These are phyloP conservation scores for Botryotinia convoluta DNA, from an alignment of 2,329 filamentous ascomycete species.

Conservation along the genomic window DNA sequence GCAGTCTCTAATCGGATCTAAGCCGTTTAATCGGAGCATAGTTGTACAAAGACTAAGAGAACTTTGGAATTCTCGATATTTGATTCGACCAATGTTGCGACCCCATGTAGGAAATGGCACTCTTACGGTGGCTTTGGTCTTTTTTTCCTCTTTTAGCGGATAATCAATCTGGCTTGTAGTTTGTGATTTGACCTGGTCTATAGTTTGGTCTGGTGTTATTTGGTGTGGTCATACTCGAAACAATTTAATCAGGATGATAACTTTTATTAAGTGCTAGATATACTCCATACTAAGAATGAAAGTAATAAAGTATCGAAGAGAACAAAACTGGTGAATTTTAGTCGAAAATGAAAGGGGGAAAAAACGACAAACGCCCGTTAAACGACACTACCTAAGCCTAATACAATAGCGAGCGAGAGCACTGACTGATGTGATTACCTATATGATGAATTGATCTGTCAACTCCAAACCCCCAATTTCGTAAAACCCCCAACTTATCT, in stretches of 20 bases:
- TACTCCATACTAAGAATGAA: neutral
- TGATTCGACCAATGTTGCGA: conserved; percentile 6
- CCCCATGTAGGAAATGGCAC: neutral
- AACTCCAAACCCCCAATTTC: neutral
- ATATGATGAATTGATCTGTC: conserved; percentile 7
- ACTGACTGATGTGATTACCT: neutral
- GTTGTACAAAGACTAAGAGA: neutral
- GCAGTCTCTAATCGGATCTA: conserved; percentile 33
- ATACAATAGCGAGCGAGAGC: neutral
- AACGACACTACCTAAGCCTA: conserved; percentile 2
- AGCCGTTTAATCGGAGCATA: conserved; percentile 24
- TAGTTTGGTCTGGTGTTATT: neutral
- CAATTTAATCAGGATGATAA: neutral
- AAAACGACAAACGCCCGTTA: neutral
- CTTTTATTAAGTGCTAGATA: neutral
- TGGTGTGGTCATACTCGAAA: neutral
- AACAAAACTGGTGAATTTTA: neutral
- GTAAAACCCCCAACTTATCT: neutral
- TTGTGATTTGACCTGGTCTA: neutral
- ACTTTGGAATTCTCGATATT: neutral
- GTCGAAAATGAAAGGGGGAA: conserved; percentile 8
- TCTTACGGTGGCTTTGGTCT: conserved; percentile 18
- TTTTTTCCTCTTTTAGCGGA: neutral
- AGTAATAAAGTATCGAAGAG: neutral
- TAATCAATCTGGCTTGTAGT: neutral